Evolutionary conservation across 2,329 filamentous ascomycete species (phyloP), one percentile per base, ranked within the genome.

Genomic region (Phaeosphaeria sp.): DNA sequence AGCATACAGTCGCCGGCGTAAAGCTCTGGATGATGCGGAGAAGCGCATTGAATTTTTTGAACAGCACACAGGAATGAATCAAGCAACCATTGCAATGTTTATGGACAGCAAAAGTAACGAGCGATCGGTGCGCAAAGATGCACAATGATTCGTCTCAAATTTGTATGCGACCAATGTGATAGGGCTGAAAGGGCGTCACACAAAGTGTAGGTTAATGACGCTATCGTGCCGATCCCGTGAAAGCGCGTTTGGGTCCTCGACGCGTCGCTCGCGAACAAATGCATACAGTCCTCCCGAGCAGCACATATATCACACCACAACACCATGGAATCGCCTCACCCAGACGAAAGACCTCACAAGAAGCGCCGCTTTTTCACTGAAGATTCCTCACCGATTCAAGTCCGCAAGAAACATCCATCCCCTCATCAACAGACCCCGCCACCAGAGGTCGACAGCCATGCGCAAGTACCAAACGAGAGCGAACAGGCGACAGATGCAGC

Each of bases 281-380:
- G 36, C 11, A 55, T 47, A 54, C 57, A 30, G 43, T 44, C 44
- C 50, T 52, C 25, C 17, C 11, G 15, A 22, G 44, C 7, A 50
- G 43, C 51, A 39, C 42, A 51, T 56, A 46, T 53, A 49, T 33
- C 47, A 21, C 47, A 42, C 54, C 51, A 51, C 59, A 53, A 61
- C 63, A 64, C 62, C 48, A 75, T 79, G 76, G 75, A 74, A 57
- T 72, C 74, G 50, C 63, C 72, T n/a, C 77, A 80, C 59, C 70
- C 82, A 46, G 80, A 85, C 50, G 80, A 85, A 46, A 78, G 84
- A 20, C 87, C 87, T 4, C 73, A 76, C 22, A 89, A 89, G 75
- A 88, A 87, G 75, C 81, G 85, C 59, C 83, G 87, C 25, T 89
- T 89, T 76, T 89, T 89, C 64, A 79, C 82, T 17, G 84, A 87